Evolutionary conservation across 202 grass and related monocot species (phyloP), one percentile per base, ranked within the genome.

Genomic region (Sporobolus alterniflorus): DNA sequence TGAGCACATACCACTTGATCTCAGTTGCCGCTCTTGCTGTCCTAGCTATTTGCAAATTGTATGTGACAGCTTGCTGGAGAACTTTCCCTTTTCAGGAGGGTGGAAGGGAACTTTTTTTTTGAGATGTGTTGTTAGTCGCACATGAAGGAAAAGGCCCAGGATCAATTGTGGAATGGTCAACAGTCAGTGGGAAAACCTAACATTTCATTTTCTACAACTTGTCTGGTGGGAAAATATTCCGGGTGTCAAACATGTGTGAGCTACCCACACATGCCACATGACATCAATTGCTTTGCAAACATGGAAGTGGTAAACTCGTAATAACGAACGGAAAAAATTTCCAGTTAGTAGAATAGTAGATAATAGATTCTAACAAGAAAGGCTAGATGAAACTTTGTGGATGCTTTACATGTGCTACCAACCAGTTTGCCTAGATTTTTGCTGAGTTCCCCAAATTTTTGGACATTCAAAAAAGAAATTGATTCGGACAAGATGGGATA

Each of bases 391-490:
- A 41, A 80, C 6, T 70, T 44, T 13, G 1, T 76, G 32, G 47
- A 83, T 29, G 71, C n/a, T n/a, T n/a, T n/a, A n/a, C n/a, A n/a
- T n/a, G n/a, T 81, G 46, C 46, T 87, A 14, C 59, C 69, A 59
- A 70, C 51, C 31, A 77, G 77, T 70, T 83, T 81, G 21, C 41
- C 72, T 64, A n/a, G 56, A 47, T n/a, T n/a, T n/a, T n/a, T 39
- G 34, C 34, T 39, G 34, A 39, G 42, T 10, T 43, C 42, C 42
- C 42, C 42, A 43, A 43, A 43, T 43, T 43, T 43, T 43, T 43
- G 42, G 9, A 43, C 42, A 43, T 43, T 43, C 42, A 43, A 43
- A 43, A 43, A 43, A 43, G 42, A 10, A 43, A 43, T 43, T 43
- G 42, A 43, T 43, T 43, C 42, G 9, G 42, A 43, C 9, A 43